Percentiles rank a stretch among this genome's conserved stretches.
Conservation (phyloP, 192 early-diverging fungal species). For the Entophlyctis luteolus region DNA sequence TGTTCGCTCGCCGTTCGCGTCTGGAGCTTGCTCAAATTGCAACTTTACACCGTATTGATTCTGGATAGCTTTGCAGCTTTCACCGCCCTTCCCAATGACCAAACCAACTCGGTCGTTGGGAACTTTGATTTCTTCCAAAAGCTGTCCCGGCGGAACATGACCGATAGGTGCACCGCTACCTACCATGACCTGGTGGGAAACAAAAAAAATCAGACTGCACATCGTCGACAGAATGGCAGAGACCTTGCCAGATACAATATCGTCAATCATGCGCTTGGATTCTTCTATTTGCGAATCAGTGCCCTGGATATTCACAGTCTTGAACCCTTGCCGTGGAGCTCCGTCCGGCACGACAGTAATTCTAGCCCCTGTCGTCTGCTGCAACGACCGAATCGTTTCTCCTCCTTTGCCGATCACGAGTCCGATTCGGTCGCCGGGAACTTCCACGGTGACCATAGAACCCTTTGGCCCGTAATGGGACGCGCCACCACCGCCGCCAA, state of each 20-base stretch:
- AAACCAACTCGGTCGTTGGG: constrained; percentile 63
- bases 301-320: constrained; percentile 45
- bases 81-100: constrained; percentile 71
- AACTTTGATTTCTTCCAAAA: constrained; percentile 9
- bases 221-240: constrained; percentile 12
- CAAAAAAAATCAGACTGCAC: background rate
- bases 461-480: constrained; percentile 37
- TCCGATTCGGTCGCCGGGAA: constrained; percentile 67
- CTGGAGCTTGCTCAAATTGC: constrained; percentile 54
- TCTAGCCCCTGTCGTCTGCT: constrained; percentile 66
- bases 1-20: constrained; percentile 29
- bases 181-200: background rate
- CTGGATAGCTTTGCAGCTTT: constrained; percentile 76
- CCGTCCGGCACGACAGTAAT: constrained; percentile 60
- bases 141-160: background rate
- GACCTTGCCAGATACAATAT: constrained; percentile 17
- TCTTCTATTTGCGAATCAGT: constrained; percentile 31
- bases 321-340: constrained; percentile 30
- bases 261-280: constrained; percentile 41
- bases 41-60: constrained; percentile 67
- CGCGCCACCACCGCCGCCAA: constrained; percentile 29
- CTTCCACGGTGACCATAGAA: constrained; percentile 51
- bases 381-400: constrained; percentile 74
- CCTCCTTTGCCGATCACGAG: constrained; percentile 74
- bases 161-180: background rate